Base-by-base conservation (phyloP, 2,329 filamentous ascomycete genomes). In the Colletotrichum falcatum region DNA sequence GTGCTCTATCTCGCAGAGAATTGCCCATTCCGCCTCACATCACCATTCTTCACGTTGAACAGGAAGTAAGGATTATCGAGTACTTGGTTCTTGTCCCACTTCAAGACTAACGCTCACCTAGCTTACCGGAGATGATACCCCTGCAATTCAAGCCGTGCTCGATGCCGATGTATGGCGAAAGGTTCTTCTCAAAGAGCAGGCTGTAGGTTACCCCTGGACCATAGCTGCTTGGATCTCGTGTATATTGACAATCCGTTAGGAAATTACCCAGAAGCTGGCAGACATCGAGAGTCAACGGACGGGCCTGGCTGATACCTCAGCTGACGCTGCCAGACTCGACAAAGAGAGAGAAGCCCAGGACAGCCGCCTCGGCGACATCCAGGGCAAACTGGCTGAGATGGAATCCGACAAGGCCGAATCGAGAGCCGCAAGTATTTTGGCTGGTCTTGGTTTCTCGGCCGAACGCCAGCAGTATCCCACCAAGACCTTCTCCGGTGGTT, bases 161-260 rank as follows among this genome's bases (percentile, higher is more conserved):
- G 96, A 99, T 82, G 96, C 96, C 72, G 96, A 99, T 80, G 96
- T 99, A 23, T 99, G 96, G 96, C 91, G 96, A 73, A 99, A 99
- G 83, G 94, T 98, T 79, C 86, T 99, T 42, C 87, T 99, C 18
- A 91, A 88, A 73, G 95, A 99, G 78, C 95, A 98, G 85, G 89
- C 92, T 54, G 92, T 94, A 83, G 81, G 89, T 84, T 84, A 16
- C 23, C 9, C 44, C 37, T 18, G 8, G 12, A 12, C 37, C 33
- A 37, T 23, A 39, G 8, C 58, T 23, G 46, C 14, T 44, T 55
- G 23, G 2, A 14, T 16, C 14, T 35, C 30, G 5, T 8, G n/a
- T 7, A 73, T 68, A 55, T 74, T 76, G 73, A 79, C 73, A 88
- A 51, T 81, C n/a, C 8, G 26, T 12, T 61, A 88, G 85, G 94